Conservation (phyloP, 768 basidiomycete species). For the Tricholoma sp. region DNA sequence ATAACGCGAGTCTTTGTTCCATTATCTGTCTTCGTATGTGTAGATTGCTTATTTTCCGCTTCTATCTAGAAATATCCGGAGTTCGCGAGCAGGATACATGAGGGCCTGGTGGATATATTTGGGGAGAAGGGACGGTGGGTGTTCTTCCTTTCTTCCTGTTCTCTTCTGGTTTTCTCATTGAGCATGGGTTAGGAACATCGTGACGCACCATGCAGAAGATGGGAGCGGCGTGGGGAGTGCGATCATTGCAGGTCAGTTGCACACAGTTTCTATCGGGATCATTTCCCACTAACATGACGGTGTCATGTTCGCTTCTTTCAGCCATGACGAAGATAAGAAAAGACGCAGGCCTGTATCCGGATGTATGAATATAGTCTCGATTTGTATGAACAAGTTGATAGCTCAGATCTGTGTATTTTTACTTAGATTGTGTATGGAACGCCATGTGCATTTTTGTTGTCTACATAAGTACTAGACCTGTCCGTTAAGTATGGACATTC, state of each 20-base stretch:
- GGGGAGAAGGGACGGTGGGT: conserved; percentile 90
- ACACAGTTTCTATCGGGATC: not conserved
- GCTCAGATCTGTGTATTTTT: not conserved
- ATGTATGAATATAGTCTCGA: conserved; percentile 32
- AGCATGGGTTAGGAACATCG: conserved; percentile 45
- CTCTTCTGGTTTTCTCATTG: not conserved
- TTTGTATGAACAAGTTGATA: not conserved
- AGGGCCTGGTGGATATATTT: conserved; percentile 91
- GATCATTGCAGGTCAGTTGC: conserved; percentile 77
- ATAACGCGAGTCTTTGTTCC: conserved; percentile 60
- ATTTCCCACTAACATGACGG: not conserved
- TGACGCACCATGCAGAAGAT: conserved; percentile 83
- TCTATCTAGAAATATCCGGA: conserved; percentile 89
- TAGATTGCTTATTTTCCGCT: not conserved
- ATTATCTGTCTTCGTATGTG: not conserved
- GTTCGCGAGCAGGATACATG: conserved; percentile 89
- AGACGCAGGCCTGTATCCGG: conserved; percentile 51
- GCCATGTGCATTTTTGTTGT: not conserved
- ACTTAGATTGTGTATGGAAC: not conserved
- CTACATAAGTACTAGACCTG: not conserved
- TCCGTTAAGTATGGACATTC: too few relatives aligned
- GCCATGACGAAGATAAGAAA: conserved; percentile 89
- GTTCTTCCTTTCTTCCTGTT: not conserved
- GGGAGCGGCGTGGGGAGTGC: conserved; percentile 94
- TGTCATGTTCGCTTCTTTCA: conserved; percentile 21